Base-by-base conservation (phyloP, 192 early-diverging fungal species). In the Coemansia sp. region DNA sequence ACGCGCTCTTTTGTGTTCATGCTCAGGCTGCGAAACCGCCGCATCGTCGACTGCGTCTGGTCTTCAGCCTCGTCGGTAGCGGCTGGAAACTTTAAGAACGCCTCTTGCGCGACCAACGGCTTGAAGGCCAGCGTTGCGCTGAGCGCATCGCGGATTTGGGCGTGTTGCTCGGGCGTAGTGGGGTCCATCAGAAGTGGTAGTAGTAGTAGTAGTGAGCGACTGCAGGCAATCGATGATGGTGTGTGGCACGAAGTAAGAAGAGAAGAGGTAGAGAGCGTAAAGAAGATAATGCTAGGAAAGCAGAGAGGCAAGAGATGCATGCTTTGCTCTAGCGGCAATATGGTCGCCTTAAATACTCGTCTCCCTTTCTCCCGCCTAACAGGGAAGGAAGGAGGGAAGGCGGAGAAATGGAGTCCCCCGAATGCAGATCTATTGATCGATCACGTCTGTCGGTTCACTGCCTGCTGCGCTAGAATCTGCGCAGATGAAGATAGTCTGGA, bases 21-120 rank as follows among this genome's bases (percentile, higher is more conserved):
- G 68, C 82, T 84, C 50, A 84, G 74, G 36, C 77, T 79, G 68
- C 82, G 76, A 66, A 84, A 84, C 69, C 82, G 48, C 50, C 50
- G 65, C 36, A 79, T 39, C 67, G 71, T 53, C 64, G 76, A 78
- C 25, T 69, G 41, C 32, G 34, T 60, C 67, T 76, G 68, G 68
- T 76, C 75, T 25, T 62, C 75, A 17, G 51, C 31, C 27, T 78
- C 76, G 34, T 83, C 80, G n/a, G 68, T 23, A 7, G 69, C 69
- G 31, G 48, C 60, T 27, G 80, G 80, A 31, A 83, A 75, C 73
- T 53, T 59, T n/a, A 77, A 41, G 39, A 77, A 75, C 8, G 73
- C 73, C 27, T 78, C 76, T 31, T 75, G 80, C 21, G 75, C 75
- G 29, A 69, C 80, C 36, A 83, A 48, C 38, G 80, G 75, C 73